These are phyloP conservation scores for Diaporthe velutina DNA, from an alignment of 2,329 filamentous ascomycete species.

Conservation along the genomic window DNA sequence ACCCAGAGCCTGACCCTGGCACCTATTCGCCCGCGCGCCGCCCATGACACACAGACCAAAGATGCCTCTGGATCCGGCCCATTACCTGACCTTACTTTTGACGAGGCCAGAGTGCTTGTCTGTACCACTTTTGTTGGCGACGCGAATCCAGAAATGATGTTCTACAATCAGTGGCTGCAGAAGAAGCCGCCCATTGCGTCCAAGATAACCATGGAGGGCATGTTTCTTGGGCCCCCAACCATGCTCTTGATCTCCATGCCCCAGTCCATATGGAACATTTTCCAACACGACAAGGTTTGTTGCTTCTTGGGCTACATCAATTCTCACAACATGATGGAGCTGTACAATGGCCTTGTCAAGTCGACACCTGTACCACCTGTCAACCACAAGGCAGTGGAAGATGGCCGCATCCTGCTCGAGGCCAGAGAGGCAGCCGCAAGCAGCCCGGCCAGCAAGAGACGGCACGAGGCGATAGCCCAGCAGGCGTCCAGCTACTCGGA, in stretches of 20 bases:
- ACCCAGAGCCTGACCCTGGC: slow-evolving; percentile 66
- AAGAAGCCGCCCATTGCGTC: slow-evolving; percentile 68
- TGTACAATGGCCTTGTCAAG: slow-evolving; percentile 71
- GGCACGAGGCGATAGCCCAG: slow-evolving; percentile 39
- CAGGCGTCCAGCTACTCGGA: slow-evolving; percentile 42
- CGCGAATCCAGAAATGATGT: slow-evolving; percentile 74
- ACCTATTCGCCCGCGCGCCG: slow-evolving; percentile 53
- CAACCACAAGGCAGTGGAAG: slow-evolving; percentile 55
- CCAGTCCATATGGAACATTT: slow-evolving; percentile 71
- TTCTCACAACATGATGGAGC: slow-evolving; percentile 75
- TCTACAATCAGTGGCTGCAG: slow-evolving; percentile 75
- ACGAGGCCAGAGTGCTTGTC: slow-evolving; percentile 73
- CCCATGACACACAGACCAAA: slow-evolving; percentile 39
- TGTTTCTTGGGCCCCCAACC: slow-evolving; percentile 76
- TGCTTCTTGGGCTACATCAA: slow-evolving; percentile 75
- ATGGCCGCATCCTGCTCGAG: slow-evolving; percentile 69
- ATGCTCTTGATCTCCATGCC: slow-evolving; percentile 77
- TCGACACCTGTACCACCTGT: slow-evolving; percentile 52
- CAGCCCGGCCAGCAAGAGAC: slow-evolving; percentile 47
- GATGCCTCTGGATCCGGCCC: slow-evolving; percentile 56
- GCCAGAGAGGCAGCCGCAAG: slow-evolving; percentile 61
- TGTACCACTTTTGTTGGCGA: slow-evolving; percentile 77
- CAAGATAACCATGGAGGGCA: slow-evolving; percentile 74
- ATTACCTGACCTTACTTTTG: slow-evolving; percentile 69
- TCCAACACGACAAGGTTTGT: slow-evolving; percentile 76